Evolutionary conservation across 768 basidiomycete genomes (phyloP), one percentile per base, ranked within the genome.

Genomic region (Daedaleopsis sinensis): DNA sequence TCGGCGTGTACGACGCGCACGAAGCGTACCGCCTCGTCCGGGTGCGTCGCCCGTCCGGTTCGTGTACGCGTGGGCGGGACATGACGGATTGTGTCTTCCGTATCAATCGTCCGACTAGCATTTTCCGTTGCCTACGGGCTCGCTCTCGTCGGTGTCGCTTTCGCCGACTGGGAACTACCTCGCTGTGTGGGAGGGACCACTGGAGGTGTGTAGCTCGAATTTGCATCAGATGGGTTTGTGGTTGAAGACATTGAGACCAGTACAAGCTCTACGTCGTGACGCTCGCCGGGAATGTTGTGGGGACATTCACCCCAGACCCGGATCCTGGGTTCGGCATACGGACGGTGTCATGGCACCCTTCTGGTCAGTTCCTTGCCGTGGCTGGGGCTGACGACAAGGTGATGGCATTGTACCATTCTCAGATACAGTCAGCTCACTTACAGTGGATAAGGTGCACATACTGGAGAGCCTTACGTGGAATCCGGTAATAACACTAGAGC

Each of bases 321-420:
- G 93, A 96, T 73, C 90, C 92, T 27, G 92, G 89, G 16, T 84
- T 95, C 58, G 95, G 95, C 7, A 86, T 97, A 46, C 84, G 93
- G 11, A 79, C 77, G 60, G 87, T 89, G 0, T 76, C 83, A 19
- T 98, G 95, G 95, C 92, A 95, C 74, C 95, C 94, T 4, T 89
- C 80, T 57, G 93, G 94, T 5, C 79, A 84, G 68, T 95, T 91
- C 71, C 76, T 97, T 10, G 90, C 88, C 1, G 80, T 95, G 0
- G 88, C 86, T 13, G 95, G 95, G 12, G 95, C 90, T 86, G 94
- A 96, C 74, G 93, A 95, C 67, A 93, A 90, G 76, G 93, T 90
- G 11, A 18, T 7, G 11, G 10, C 39, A 13, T 42, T 13, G 11
- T 3, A 10, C 11, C 11, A 2, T 3, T 42, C 39, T 21, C 5